These are phyloP conservation scores for Saccharomycopsis fodiens DNA, from an alignment of 805 yeast species.

Conservation along the genomic window DNA sequence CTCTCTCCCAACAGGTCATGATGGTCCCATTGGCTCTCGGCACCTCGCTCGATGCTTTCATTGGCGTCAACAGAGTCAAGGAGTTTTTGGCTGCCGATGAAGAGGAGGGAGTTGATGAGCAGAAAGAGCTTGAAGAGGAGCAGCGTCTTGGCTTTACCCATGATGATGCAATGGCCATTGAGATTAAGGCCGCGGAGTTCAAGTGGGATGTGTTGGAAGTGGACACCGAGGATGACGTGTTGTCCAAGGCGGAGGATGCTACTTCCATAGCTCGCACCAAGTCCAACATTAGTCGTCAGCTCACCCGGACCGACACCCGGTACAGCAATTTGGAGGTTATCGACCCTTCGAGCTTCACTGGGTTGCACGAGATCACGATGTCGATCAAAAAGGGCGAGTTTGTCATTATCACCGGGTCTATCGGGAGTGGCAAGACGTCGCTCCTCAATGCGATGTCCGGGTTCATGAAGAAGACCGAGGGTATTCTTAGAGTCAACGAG, in stretches of 20 bases:
- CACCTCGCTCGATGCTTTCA: slow-evolving; percentile 57
- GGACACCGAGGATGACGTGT: slow-evolving; percentile 23
- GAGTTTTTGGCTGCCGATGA: slow-evolving; percentile 42
- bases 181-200: slow-evolving; percentile 47
- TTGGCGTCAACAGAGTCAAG: slow-evolving; percentile 54
- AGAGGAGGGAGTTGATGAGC: slow-evolving; percentile 27
- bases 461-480: slow-evolving; percentile 46
- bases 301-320: slow-evolving; percentile 18
- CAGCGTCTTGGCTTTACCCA: slow-evolving; percentile 19
- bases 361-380: slow-evolving; percentile 34
- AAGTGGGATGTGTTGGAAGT: slow-evolving; percentile 46
- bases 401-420: slow-evolving; percentile 65
- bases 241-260: not conserved
- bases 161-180: slow-evolving; percentile 34
- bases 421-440: slow-evolving; percentile 75
- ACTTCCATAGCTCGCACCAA: not conserved
- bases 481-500: slow-evolving; percentile 44
- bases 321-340: slow-evolving; percentile 15
- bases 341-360: slow-evolving; percentile 15
- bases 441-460: slow-evolving; percentile 61
- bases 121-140: slow-evolving; percentile 25
- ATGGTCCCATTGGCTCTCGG: slow-evolving; percentile 67
- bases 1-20: slow-evolving; percentile 53
- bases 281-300: slow-evolving; percentile 9
- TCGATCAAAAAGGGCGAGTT: slow-evolving; percentile 53